These are phyloP conservation scores for Raddia guianensis DNA, from an alignment of 176 grass and related monocot species.

Conservation along the genomic window DNA sequence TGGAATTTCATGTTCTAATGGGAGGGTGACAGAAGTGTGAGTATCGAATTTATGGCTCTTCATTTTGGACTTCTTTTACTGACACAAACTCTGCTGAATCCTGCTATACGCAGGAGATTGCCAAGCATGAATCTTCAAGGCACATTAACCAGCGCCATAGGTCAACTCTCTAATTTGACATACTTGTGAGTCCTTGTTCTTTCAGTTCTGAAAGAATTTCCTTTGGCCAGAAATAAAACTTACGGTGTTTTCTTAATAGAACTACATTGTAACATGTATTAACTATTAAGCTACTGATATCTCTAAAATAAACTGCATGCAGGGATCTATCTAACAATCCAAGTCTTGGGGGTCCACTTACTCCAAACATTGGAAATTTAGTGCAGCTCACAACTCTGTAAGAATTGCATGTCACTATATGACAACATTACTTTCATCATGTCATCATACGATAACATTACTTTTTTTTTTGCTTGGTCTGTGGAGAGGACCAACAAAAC, in stretches of 20 bases:
- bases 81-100: slow-evolving; percentile 33
- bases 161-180: slow-evolving; percentile 61
- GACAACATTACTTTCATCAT: background rate
- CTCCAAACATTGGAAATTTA: slow-evolving; percentile 75
- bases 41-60: slow-evolving; percentile 32
- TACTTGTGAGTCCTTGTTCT: slow-evolving; percentile 66
- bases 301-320: slow-evolving; percentile 40
- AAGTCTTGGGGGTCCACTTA: slow-evolving; percentile 57
- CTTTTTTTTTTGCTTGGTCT: slow-evolving; percentile 15
- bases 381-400: slow-evolving; percentile 78
- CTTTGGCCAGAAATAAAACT: slow-evolving; percentile 17
- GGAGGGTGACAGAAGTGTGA: slow-evolving; percentile 71
- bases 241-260: slow-evolving; percentile 22
- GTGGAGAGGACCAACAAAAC: slow-evolving; percentile 5
- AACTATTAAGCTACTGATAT: slow-evolving; percentile 33
- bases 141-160: slow-evolving; percentile 58
- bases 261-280: slow-evolving; percentile 6
- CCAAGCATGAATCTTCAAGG: slow-evolving; percentile 65
- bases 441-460: slow-evolving; percentile 30
- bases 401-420: slow-evolving; percentile 34
- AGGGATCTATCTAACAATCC: slow-evolving; percentile 85
- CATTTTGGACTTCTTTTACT: slow-evolving; percentile 18
- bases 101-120: slow-evolving; percentile 59
- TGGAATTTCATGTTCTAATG: slow-evolving; percentile 69
- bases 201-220: slow-evolving; percentile 15